Base-by-base conservation (phyloP, 2,329 filamentous ascomycete genomes). In the Leptographium radiaticola region DNA sequence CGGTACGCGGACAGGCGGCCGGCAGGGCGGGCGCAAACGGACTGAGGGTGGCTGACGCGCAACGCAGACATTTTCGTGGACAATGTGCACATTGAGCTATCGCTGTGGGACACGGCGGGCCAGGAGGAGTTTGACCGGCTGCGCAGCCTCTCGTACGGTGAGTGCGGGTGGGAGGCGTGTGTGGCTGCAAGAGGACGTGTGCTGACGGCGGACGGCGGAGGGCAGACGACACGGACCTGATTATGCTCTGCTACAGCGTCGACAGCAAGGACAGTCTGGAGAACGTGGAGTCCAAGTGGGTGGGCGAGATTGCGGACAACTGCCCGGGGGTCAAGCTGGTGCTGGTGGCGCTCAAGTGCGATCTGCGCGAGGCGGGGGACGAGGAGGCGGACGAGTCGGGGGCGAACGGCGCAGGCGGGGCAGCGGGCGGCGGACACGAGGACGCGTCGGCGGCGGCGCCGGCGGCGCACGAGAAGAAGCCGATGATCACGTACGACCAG, bases 251-350 rank as follows among this genome's bases (percentile, higher is more conserved):
- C 75, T 98, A 97, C 72, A 93, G 87, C 63, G 87, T 97, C 67
- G 93, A 98, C 71, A 95, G 88, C 67, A 89, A 86, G 61, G 90
- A 96, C 69, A 96, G 90, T 4, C 81, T 98, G 57, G 93, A 98
- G 70, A 98, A 98, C 79, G 89, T 98, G 57, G 89, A 95, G 69
- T 91, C 88, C 62, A 98, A 98, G 73, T 98, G 93, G 93, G 88
- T 96, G 6, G 86, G 88, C 58, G 93, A 98, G 71, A 98, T 98
- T 61, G 87, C 90, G 58, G 93, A 98, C 71, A 96, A 98, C 72
- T 97, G 93, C 71, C 89, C 89, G 1, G 88, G 86, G 55, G 93
- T 96, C 59, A 95, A 94, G 70, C 81, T 98, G 47, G 93, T 98
- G 18, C 78, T 98, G 9, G 90, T 96, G 6, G 93, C 93, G 30